These are phyloP conservation scores for Linnemannia elongata DNA, from an alignment of 192 early-diverging fungal genomes.

Conservation along the genomic window DNA sequence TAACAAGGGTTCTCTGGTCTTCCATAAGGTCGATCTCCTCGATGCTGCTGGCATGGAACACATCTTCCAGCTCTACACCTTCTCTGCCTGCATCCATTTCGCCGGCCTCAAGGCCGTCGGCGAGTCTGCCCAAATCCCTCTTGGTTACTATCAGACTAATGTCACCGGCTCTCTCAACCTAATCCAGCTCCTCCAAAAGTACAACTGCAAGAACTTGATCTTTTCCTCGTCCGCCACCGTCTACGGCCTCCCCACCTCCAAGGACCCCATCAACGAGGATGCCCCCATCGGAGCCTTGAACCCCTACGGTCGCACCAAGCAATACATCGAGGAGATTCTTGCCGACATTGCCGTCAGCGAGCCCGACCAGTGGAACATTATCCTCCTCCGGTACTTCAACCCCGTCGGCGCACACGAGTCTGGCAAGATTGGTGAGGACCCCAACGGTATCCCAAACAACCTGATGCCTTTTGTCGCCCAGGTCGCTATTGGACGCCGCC, in stretches of 20 bases:
- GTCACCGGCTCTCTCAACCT: slow-evolving; percentile 89
- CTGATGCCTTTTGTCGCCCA: slow-evolving; percentile 94
- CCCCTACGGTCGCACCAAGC: slow-evolving; percentile 95
- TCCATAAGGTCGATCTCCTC: slow-evolving; percentile 87
- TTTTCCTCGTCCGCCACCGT: slow-evolving; percentile 96
- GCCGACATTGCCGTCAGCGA: slow-evolving; percentile 75
- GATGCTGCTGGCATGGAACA: slow-evolving; percentile 76
- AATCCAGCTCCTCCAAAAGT: slow-evolving; percentile 84
- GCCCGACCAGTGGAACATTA: slow-evolving; percentile 67
- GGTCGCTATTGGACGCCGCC: slow-evolving; percentile 88
- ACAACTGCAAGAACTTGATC: slow-evolving; percentile 87
- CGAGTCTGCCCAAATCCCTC: slow-evolving; percentile 82
- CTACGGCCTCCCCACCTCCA: slow-evolving; percentile 76
- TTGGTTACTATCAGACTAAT: slow-evolving; percentile 95
- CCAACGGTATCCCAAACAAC: slow-evolving; percentile 86
- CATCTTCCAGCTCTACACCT: slow-evolving; percentile 72
- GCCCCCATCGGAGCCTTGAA: slow-evolving; percentile 81
- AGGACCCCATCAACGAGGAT: slow-evolving; percentile 68
- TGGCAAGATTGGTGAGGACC: slow-evolving; percentile 94
- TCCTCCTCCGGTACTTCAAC: slow-evolving; percentile 92
- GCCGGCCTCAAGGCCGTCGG: slow-evolving; percentile 92
- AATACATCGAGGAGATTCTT: slow-evolving; percentile 87
- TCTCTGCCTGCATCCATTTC: slow-evolving; percentile 84
- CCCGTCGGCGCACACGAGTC: slow-evolving; percentile 92
- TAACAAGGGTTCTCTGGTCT: slow-evolving; percentile 56